Base-by-base conservation (phyloP, 1,284 basidiomycete species). In the Apiotrichum domesticum region DNA sequence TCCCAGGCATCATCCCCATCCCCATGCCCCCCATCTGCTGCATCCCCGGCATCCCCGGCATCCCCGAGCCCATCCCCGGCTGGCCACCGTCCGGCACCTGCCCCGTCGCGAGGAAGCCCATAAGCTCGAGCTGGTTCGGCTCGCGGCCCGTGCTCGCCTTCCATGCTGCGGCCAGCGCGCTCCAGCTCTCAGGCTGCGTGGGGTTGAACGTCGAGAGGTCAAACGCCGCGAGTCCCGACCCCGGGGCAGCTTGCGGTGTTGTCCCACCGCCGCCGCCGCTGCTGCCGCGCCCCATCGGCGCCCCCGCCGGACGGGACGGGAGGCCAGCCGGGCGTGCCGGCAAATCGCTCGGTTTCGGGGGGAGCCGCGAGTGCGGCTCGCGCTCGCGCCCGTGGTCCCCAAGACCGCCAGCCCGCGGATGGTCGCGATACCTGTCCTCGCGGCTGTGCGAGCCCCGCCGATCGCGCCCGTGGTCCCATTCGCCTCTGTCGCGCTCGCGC, bases 81-180 rank as follows among this genome's bases (percentile, higher is more conserved):
- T n/a, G 48, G 13, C 47, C 32, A 15, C 51, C 53, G 13, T 48
- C 49, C 21, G 54, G 46, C 48, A 51, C 37, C 54, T 44, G 48
- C 6, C 62, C 63, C 32, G 58, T 64, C 37, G 63, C 56, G 45
- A 75, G 57, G 49, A 65, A 73, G 48, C 63, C 53, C 69, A 75
- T 73, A 50, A 75, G 63, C 55, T 70, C 69, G 52, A 73, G 61
- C 57, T 73, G 72, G 60, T 66, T 64, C 14, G 73, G 68, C 35
- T 69, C 63, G 29, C 62, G 61, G 3, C 73, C 73, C 40, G 60
- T 68, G 6, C 55, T 63, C 11, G 54, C 58, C 52, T 64, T 58
- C 69, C 71, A 75, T n/a, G 71, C 72, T 7, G 51, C 39, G 2
- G 59, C 72, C 4, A 75, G 58, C 4, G 52, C 52, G 0, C 61